A percentile compares a stretch with the other conserved stretches of the same genome.
Conservation (phyloP, 164 flowering plant genomes). For the Berberis thunbergii region DNA sequence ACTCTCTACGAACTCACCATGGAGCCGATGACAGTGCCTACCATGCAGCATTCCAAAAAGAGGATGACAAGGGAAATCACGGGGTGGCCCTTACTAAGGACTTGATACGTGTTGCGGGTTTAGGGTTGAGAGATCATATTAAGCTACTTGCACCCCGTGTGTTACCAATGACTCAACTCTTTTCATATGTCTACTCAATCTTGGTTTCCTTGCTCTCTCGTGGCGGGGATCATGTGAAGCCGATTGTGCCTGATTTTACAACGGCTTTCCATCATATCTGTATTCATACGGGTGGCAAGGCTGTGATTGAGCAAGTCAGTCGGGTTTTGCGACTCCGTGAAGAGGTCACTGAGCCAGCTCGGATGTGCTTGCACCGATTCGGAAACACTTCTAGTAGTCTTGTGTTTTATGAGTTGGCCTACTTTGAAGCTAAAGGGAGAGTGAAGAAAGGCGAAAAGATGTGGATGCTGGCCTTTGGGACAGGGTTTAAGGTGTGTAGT, state of each 20-base stretch:
- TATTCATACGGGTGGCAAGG: slow-evolving; percentile 65
- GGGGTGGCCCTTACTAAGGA: slow-evolving; percentile 63
- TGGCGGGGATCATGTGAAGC: slow-evolving; percentile 24
- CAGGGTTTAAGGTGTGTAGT: slow-evolving; percentile 56
- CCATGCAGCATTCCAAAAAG: slow-evolving; percentile 41
- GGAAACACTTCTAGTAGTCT: slow-evolving; percentile 59
- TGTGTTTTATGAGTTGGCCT: slow-evolving; percentile 55
- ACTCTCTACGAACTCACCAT: slow-evolving; percentile 48
- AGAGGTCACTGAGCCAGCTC: slow-evolving; percentile 44
- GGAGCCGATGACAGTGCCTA: slow-evolving; percentile 46
- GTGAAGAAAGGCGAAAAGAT: slow-evolving; percentile 40
- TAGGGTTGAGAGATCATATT: slow-evolving; percentile 28
- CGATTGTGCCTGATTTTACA: slow-evolving; percentile 38
- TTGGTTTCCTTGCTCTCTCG: slow-evolving; percentile 9
- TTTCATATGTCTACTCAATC: slow-evolving; percentile 22
- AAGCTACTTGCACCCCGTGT: slow-evolving; percentile 33
- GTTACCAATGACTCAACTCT: slow-evolving; percentile 38
- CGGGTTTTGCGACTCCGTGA: slow-evolving; percentile 29
- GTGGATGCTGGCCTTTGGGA: slow-evolving; percentile 66
- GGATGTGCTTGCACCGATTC: slow-evolving; percentile 50
- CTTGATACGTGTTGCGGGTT: slow-evolving; percentile 43
- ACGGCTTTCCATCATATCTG: slow-evolving; percentile 51
- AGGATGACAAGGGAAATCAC: slow-evolving; percentile 36
- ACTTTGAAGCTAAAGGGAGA: slow-evolving; percentile 48
- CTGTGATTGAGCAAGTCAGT: slow-evolving; percentile 45